Conservation (phyloP, 164 flowering plant species). For the Stephania cephalantha region DNA sequence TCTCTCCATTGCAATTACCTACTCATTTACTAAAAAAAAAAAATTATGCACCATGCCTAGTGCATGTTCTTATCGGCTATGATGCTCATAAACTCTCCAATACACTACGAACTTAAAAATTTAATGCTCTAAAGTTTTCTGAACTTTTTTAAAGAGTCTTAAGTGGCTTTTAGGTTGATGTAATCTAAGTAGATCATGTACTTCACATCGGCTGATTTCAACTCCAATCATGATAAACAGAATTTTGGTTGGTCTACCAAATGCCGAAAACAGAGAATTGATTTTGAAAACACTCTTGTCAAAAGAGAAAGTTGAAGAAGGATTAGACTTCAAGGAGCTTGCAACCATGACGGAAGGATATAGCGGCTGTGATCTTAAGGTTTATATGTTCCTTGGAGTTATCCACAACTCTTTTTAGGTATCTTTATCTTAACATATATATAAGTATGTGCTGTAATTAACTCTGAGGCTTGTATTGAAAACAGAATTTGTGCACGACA, state of each 20-base stretch:
- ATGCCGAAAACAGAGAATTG: conserved; percentile 61
- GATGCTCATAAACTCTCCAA: background rate
- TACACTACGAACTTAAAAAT: background rate
- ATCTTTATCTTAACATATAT: no score
- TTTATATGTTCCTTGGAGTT: conserved; percentile 15
- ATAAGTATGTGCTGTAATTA: background rate
- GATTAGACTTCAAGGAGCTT: conserved; percentile 68
- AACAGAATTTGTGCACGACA: conserved; percentile 85
- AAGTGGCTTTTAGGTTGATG: background rate
- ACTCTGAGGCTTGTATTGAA: conserved; percentile 17
- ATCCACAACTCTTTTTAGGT: background rate
- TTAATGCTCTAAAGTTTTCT: background rate
- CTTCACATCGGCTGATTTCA: background rate
- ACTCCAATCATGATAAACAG: conserved; percentile 30
- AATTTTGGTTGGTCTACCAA: conserved; percentile 87
- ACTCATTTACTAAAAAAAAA: no score
- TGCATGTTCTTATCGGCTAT: background rate
- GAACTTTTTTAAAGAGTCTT: background rate
- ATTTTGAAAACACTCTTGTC: conserved; percentile 68
- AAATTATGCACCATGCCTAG: background rate
- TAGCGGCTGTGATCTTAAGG: conserved; percentile 96
- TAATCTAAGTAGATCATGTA: background rate
- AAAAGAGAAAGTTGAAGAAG: conserved; percentile 67
- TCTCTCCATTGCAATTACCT: background rate
- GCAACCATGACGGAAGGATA: conserved; percentile 92